phyloP scores from a whole-genome alignment of 768 basidiomycete genomes.

The Tylopilus balloui region DNA sequence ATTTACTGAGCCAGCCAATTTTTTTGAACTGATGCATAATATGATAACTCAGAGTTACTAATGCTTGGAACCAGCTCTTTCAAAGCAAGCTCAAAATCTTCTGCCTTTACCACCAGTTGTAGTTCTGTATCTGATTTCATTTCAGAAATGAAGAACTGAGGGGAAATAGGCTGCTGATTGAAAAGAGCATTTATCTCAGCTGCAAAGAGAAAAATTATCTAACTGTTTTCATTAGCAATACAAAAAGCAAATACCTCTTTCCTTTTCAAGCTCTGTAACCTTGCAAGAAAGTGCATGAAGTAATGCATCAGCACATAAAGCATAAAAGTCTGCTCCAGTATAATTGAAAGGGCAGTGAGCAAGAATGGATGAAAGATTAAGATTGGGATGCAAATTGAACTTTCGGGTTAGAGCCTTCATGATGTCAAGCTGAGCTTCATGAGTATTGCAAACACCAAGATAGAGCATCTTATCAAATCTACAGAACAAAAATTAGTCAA shows the following conservation, averaged over 20 bases:
- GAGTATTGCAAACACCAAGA: slow-evolving; percentile 84
- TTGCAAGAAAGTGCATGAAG: slow-evolving; percentile 90
- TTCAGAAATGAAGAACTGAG: slow-evolving; percentile 88
- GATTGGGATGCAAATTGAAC: slow-evolving; percentile 70
- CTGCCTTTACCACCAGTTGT: slow-evolving; percentile 64
- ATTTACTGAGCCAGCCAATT: slow-evolving; percentile 11
- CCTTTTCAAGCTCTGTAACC: slow-evolving; percentile 71
- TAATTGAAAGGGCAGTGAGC: slow-evolving; percentile 84
- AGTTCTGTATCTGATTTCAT: slow-evolving; percentile 68
- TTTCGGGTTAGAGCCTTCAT: slow-evolving; percentile 88
- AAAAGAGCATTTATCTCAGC: slow-evolving; percentile 44
- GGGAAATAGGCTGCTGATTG: slow-evolving; percentile 61
- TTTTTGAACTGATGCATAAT: slow-evolving; percentile 60
- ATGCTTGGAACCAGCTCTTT: slow-evolving; percentile 73
- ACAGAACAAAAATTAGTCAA: not conserved
- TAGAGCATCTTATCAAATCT: slow-evolving; percentile 98
- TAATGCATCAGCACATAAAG: slow-evolving; percentile 94
- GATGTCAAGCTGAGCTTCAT: slow-evolving; percentile 82
- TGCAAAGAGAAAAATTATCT: not conserved
- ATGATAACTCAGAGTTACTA: slow-evolving; percentile 78
- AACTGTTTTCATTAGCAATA: not conserved
- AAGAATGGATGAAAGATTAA: slow-evolving; percentile 62
- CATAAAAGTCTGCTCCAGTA: slow-evolving; percentile 98
- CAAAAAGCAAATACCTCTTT: slow-evolving; percentile 48
- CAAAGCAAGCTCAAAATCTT: slow-evolving; percentile 77